Conservation (phyloP, 108 stramenopile genomes). For the Nannochloropsis gaditana region DNA sequence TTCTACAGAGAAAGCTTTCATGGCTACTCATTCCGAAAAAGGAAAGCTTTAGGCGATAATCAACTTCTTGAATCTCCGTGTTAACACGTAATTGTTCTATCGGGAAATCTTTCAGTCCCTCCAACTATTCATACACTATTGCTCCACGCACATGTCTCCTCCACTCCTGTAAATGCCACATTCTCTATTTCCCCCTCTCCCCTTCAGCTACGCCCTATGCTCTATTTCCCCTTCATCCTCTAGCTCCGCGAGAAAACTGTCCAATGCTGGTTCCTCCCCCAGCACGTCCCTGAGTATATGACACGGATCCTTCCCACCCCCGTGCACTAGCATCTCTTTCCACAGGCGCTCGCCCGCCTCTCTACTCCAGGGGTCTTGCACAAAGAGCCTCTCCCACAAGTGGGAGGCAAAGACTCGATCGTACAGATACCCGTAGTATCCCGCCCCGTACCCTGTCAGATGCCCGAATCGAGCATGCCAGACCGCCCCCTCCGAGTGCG, state of each 20-base stretch:
- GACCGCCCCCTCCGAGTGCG: constrained; percentile 32
- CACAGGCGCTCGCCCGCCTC: constrained; percentile 48
- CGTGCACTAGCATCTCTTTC: constrained; percentile 43
- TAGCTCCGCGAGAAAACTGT: constrained; percentile 22
- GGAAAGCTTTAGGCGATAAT: too few species aligned
- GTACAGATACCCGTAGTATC: constrained; percentile 56
- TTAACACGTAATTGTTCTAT: too few species aligned
- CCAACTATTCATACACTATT: not conserved
- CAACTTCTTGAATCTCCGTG: too few species aligned
- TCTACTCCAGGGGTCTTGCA: constrained; percentile 43
- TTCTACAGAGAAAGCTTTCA: too few species aligned
- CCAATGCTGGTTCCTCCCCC: constrained; percentile 28
- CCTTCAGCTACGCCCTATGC: not conserved
- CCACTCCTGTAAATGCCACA: not conserved
- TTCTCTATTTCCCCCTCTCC: not conserved
- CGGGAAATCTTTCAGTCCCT: too few species aligned
- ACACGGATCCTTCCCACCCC: constrained; percentile 48
- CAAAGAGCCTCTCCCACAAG: constrained; percentile 56
- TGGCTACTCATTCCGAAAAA: too few species aligned
- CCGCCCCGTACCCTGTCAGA: constrained; percentile 45
- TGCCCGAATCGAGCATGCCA: constrained; percentile 28
- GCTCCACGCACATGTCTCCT: not conserved
- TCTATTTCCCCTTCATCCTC: too few species aligned
- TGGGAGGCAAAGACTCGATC: constrained; percentile 55
- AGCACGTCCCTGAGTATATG: constrained; percentile 49